These are phyloP conservation scores for Penicillium vulpinum DNA, from an alignment of 2,329 filamentous ascomycete genomes.

Conservation along the genomic window DNA sequence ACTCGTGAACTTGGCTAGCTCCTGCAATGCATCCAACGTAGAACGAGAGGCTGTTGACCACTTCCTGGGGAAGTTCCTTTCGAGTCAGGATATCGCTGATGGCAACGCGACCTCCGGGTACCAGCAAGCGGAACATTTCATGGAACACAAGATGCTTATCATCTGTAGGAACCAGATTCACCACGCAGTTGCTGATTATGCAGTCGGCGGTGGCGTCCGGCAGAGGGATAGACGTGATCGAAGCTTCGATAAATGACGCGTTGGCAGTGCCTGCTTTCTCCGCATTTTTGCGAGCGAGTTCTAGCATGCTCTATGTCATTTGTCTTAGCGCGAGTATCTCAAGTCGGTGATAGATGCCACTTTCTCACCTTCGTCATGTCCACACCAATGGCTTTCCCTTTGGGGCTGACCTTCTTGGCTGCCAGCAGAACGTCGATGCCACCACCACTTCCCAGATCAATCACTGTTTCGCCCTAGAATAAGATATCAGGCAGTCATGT, in stretches of 20 bases:
- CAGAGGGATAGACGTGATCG: conserved; percentile 55
- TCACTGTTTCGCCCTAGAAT: conserved; percentile 55
- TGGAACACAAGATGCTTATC: conserved; percentile 58
- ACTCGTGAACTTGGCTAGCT: conserved; percentile 54
- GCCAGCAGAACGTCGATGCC: conserved; percentile 61
- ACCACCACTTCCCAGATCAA: conserved; percentile 60
- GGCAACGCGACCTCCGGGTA: conserved; percentile 58
- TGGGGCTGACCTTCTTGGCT: conserved; percentile 50
- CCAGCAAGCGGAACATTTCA: conserved; percentile 61
- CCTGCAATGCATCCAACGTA: conserved; percentile 64
- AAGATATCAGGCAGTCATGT: neutral
- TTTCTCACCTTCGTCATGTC: conserved; percentile 59
- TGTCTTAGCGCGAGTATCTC: neutral
- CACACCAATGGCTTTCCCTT: conserved; percentile 56
- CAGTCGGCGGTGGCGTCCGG: conserved; percentile 49
- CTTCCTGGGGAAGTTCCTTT: conserved; percentile 49
- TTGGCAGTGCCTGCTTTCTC: conserved; percentile 44
- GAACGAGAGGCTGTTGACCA: conserved; percentile 53
- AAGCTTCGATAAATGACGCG: conserved; percentile 52
- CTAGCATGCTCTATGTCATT: conserved; percentile 56
- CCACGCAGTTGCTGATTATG: conserved; percentile 64
- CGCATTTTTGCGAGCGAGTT: conserved; percentile 50
- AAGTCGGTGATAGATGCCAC: neutral
- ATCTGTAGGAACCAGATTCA: conserved; percentile 57
- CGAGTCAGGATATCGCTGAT: conserved; percentile 61